phyloP scores from a whole-genome alignment of 1,284 basidiomycete genomes.

The Earliella scabrosa region DNA sequence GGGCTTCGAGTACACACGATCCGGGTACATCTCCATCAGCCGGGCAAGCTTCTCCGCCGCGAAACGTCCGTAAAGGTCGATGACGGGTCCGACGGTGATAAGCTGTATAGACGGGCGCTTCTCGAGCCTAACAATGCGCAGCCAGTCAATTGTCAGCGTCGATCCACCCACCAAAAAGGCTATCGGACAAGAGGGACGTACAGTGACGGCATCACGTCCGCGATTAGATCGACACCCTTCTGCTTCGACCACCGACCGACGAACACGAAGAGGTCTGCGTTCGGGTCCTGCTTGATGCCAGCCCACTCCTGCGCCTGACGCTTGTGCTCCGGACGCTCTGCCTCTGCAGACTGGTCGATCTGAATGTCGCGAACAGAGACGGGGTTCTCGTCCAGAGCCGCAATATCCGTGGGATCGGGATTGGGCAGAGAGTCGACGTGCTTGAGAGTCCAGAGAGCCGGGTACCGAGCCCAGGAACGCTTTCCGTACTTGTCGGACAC shows the following conservation, averaged over 20 bases:
- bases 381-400: constrained; percentile 83
- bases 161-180: constrained; percentile 2
- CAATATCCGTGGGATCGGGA: constrained; percentile 92
- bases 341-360: constrained; percentile 83
- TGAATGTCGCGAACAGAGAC: constrained; percentile 73
- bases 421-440: constrained; percentile 94
- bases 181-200: constrained; percentile 44
- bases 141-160: constrained; percentile 18
- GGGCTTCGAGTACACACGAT: constrained; percentile 91
- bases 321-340: constrained; percentile 86
- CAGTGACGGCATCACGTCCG: constrained; percentile 90
- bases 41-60: constrained; percentile 91
- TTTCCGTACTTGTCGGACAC: constrained; percentile 97
- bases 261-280: constrained; percentile 91
- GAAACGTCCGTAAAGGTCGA: constrained; percentile 92
- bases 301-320: constrained; percentile 95
- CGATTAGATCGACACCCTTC: constrained; percentile 94
- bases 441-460: constrained; percentile 92
- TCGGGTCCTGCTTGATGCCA: constrained; percentile 85
- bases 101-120: constrained; percentile 87
- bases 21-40: constrained; percentile 93
- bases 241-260: constrained; percentile 97
- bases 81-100: constrained; percentile 90
- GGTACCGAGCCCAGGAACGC: constrained; percentile 93
- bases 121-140: constrained; percentile 58